Conservation (phyloP, 441 rosid genomes). For the Isatis lusitanica region DNA sequence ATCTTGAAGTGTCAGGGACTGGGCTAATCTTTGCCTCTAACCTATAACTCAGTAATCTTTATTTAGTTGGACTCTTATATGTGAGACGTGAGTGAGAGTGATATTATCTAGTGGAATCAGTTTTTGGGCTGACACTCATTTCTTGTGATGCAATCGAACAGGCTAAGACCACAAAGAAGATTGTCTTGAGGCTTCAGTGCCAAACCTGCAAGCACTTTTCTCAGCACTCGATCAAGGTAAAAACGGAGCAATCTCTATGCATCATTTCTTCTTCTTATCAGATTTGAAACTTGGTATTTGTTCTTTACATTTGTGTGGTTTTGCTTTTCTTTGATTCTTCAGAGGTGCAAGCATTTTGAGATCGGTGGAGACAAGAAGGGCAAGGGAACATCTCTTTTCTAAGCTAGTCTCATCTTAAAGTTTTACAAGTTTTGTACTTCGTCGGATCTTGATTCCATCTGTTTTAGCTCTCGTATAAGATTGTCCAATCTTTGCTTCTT, state of each 20-base stretch:
- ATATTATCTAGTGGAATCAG: background rate
- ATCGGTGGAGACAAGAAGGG: slow-evolving; percentile 76
- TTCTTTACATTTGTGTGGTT: background rate
- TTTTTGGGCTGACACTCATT: background rate
- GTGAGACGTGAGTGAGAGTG: background rate
- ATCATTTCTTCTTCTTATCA: too few species aligned
- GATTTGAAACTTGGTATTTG: background rate
- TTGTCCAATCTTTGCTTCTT: slow-evolving; percentile 19
- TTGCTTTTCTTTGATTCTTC: background rate
- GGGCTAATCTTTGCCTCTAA: background rate
- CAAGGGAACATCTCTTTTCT: slow-evolving; percentile 65
- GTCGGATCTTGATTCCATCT: slow-evolving; percentile 14
- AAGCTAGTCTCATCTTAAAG: background rate
- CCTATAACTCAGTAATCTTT: too few species aligned
- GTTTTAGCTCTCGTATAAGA: slow-evolving; percentile 30
- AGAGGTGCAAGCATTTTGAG: slow-evolving; percentile 74
- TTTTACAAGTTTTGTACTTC: slow-evolving; percentile 20
- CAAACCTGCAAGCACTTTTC: slow-evolving; percentile 66
- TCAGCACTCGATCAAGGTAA: slow-evolving; percentile 57
- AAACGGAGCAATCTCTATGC: background rate
- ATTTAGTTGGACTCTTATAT: background rate
- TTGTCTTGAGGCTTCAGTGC: slow-evolving; percentile 67
- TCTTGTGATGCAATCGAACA: slow-evolving; percentile 5
- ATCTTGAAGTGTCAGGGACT: background rate
- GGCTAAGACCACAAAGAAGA: slow-evolving; percentile 73